These are phyloP conservation scores for Fusarium armeniacum DNA, from an alignment of 2,329 filamentous ascomycete species.

Conservation along the genomic window DNA sequence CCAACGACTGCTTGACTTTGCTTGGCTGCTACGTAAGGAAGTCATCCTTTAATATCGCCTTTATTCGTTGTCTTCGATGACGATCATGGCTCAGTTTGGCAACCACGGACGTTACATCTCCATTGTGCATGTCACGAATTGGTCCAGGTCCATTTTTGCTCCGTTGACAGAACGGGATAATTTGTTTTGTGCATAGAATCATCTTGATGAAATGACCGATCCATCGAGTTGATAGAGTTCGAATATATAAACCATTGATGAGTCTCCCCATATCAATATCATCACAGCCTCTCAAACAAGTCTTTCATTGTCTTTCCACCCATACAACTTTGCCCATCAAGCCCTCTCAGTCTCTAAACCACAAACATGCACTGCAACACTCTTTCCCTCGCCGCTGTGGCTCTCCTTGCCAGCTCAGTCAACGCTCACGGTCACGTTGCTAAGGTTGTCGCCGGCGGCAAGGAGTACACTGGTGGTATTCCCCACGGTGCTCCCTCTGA, in stretches of 20 bases:
- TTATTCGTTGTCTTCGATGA: conserved; percentile 13
- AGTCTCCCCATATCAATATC: neutral
- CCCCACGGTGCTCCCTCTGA: conserved; percentile 48
- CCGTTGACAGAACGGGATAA: conserved; percentile 35
- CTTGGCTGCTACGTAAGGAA: conserved; percentile 23
- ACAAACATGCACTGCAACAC: conserved; percentile 27
- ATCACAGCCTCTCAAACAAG: conserved; percentile 19
- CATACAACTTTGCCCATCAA: conserved; percentile 10
- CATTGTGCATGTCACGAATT: conserved; percentile 32
- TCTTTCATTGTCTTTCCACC: conserved; percentile 6
- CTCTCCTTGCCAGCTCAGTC: conserved; percentile 48
- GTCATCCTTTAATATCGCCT: conserved; percentile 28
- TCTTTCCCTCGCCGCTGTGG: conserved; percentile 34
- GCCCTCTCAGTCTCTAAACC: conserved; percentile 1
- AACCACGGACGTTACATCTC: conserved; percentile 34
- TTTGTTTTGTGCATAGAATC: conserved; percentile 18
- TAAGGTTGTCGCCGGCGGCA: conserved; percentile 46
- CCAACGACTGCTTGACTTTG: conserved; percentile 14
- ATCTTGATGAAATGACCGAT: neutral
- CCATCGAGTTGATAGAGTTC: neutral
- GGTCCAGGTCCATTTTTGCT: conserved; percentile 28
- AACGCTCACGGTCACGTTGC: conserved; percentile 51
- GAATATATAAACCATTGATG: conserved; percentile 25
- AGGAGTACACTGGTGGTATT: conserved; percentile 53
- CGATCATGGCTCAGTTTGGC: conserved; percentile 22